phyloP scores from a whole-genome alignment of 345 rosid genomes.

The rapeseed (Brassica napus) region DNA sequence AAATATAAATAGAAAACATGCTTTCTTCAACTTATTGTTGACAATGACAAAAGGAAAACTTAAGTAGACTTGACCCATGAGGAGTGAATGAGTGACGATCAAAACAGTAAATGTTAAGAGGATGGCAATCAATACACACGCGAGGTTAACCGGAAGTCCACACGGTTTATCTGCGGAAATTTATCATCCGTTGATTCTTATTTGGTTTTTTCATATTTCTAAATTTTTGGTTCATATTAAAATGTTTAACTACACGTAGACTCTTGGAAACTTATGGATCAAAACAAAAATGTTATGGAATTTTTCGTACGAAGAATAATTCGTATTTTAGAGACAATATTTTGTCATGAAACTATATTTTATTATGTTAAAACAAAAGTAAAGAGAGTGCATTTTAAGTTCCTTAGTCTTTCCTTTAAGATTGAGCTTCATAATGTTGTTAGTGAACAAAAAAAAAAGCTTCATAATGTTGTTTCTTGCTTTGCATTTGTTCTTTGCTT shows the following conservation, averaged over 20 bases:
- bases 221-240: neutral
- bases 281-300: neutral
- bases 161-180: neutral
- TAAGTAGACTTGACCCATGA: conserved; percentile 9
- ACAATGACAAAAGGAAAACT: conserved; percentile 13
- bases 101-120: neutral
- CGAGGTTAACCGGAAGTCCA: neutral
- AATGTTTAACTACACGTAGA: neutral
- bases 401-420: too few relatives aligned
- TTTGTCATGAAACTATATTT: neutral
- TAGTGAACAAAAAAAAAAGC: too few relatives aligned
- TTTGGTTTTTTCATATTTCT: neutral
- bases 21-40: neutral
- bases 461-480: too few relatives aligned
- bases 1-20: neutral
- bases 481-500: too few relatives aligned
- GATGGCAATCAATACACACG: neutral
- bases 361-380: neutral
- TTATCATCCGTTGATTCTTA: neutral
- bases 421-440: too few relatives aligned
- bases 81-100: conserved; percentile 4
- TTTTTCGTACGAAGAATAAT: neutral
- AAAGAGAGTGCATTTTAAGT: too few relatives aligned
- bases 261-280: neutral
- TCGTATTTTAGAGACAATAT: neutral